These are phyloP conservation scores for Iris macrosiphon DNA, from an alignment of 106 monocot species.

Conservation along the genomic window DNA sequence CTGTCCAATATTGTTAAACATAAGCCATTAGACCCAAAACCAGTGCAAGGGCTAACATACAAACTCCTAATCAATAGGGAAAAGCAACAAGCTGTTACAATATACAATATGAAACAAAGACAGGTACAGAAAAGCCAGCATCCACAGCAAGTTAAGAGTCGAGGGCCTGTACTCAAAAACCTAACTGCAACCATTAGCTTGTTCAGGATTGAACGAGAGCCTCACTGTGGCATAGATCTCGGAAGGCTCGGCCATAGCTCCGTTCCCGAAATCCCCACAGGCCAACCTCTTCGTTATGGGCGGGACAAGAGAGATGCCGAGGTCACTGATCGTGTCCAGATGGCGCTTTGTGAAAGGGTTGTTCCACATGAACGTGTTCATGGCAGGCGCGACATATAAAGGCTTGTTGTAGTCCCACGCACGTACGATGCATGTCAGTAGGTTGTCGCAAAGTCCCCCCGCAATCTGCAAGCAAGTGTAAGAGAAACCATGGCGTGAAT, in stretches of 20 bases:
- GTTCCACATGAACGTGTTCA: slow-evolving; percentile 99
- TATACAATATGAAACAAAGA: too few relatives aligned
- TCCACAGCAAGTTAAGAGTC: too few relatives aligned
- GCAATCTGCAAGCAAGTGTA: slow-evolving; percentile 80
- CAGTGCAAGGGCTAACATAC: too few relatives aligned
- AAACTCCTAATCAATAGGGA: too few relatives aligned
- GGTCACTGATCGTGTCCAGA: slow-evolving; percentile 34
- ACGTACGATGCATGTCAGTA: slow-evolving; percentile 81
- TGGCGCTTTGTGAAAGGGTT: slow-evolving; percentile 82
- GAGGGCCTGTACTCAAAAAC: too few relatives aligned
- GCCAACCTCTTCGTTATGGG: slow-evolving; percentile 79
- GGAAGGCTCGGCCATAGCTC: slow-evolving; percentile 98
- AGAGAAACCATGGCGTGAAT: not conserved
- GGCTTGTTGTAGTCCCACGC: slow-evolving; percentile 96
- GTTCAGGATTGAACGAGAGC: slow-evolving; percentile 17
- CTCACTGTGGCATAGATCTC: slow-evolving; percentile 45
- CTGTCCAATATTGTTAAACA: too few relatives aligned
- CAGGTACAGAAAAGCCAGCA: too few relatives aligned
- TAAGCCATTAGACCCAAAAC: too few relatives aligned
- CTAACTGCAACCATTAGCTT: too few relatives aligned
- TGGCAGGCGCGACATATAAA: slow-evolving; percentile 83
- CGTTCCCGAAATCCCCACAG: slow-evolving; percentile 92
- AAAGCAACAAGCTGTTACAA: too few relatives aligned
- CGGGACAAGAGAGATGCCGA: slow-evolving; percentile 60
- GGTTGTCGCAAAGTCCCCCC: slow-evolving; percentile 88